A percentile compares a stretch with the other conserved stretches of the same genome.
phyloP scores from a whole-genome alignment of 345 rosid species.

The Trapa incisa region DNA sequence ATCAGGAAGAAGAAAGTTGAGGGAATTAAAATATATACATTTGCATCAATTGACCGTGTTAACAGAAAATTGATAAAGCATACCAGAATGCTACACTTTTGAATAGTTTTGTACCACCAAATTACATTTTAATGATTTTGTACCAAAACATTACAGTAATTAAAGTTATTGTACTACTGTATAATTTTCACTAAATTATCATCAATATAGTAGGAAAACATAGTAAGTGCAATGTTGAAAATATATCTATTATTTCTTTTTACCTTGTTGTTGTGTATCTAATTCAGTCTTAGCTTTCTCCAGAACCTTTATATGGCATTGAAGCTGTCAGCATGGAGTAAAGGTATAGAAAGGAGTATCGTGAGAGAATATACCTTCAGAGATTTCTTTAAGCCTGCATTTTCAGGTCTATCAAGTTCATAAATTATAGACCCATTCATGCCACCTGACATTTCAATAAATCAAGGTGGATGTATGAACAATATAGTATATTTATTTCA shows the following conservation, averaged over 20 bases:
- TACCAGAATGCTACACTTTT: no score
- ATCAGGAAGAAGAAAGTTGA: neutral
- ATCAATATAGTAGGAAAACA: no score
- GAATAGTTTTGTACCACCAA: no score
- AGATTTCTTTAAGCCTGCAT: constrained; percentile 71
- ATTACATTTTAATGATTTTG: no score
- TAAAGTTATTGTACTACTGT: no score
- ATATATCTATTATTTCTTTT: neutral
- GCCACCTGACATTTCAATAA: constrained; percentile 44
- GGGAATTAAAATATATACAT: no score
- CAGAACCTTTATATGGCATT: constrained; percentile 44
- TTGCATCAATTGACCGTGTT: no score
- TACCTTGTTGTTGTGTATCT: constrained; percentile 60
- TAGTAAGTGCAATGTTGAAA: no score
- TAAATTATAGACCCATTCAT: constrained; percentile 81
- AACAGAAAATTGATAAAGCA: no score
- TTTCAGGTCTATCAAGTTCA: constrained; percentile 90
- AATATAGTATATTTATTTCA: neutral
- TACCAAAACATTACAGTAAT: no score
- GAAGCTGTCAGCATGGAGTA: constrained; percentile 2
- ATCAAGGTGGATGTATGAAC: neutral
- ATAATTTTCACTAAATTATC: no score
- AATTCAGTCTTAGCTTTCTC: constrained; percentile 66
- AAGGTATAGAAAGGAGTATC: neutral
- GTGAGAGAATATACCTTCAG: constrained; percentile 34